Conservation (phyloP, 345 rosid genomes). For the Psidium friedrichsthalianum region DNA sequence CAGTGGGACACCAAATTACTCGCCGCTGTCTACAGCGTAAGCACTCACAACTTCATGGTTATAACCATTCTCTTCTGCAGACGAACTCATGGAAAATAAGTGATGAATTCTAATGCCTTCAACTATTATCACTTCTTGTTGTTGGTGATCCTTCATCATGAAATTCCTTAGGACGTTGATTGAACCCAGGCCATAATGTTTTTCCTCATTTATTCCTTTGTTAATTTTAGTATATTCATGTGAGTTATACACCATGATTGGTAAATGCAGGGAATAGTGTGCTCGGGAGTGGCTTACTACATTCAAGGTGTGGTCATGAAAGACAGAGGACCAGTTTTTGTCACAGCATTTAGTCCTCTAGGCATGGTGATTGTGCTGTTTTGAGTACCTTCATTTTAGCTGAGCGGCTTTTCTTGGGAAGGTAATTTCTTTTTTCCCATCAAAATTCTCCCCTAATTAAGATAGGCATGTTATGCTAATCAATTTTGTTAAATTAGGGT, state of each 20-base stretch:
- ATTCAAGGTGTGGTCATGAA: constrained; percentile 68
- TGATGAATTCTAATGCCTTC: not conserved
- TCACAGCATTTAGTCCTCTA: constrained; percentile 71
- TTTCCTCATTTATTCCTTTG: not conserved
- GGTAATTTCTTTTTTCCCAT: constrained; percentile 21
- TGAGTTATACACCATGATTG: not conserved
- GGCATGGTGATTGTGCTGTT: constrained; percentile 78
- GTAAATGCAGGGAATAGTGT: constrained; percentile 56
- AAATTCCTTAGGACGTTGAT: not conserved
- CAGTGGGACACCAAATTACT: constrained; percentile 66
- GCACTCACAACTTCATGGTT: not conserved
- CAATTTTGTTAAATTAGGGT: constrained; percentile 32
- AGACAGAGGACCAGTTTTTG: constrained; percentile 85
- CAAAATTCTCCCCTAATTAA: not conserved
- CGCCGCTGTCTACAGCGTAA: constrained; percentile 64
- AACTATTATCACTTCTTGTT: not conserved
- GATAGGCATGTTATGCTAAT: not conserved
- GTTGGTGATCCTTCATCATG: not conserved
- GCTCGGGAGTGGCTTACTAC: constrained; percentile 74
- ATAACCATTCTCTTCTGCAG: not conserved
- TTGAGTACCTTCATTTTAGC: constrained; percentile 63
- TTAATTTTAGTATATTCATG: not conserved
- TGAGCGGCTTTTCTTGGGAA: constrained; percentile 78
- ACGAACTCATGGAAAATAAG: not conserved
- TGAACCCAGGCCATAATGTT: rapidly evolving